A percentile compares a stretch with the other conserved stretches of the same genome.
phyloP scores from a whole-genome alignment of 1,139 yeast genomes.

The Hemisphaericaspora lyxosophila region DNA sequence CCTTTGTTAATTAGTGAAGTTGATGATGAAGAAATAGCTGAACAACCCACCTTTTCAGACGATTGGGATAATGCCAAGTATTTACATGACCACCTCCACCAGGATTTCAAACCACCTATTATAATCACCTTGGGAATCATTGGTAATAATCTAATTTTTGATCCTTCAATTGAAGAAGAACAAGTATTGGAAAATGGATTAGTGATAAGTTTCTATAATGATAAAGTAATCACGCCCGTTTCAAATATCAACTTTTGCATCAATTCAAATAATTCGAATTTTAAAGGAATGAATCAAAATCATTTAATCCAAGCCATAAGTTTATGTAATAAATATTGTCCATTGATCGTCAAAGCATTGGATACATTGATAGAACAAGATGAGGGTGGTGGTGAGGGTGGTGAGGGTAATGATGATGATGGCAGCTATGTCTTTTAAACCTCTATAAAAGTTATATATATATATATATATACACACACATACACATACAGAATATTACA shows the following conservation, averaged over 20 bases:
- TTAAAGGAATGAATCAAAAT: slow-evolving; percentile 36
- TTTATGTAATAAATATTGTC: slow-evolving; percentile 38
- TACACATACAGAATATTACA: neutral
- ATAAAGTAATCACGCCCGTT: slow-evolving; percentile 64
- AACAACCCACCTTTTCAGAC: slow-evolving; percentile 88
- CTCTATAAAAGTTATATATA: no score
- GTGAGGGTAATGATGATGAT: no score
- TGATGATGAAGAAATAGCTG: slow-evolving; percentile 64
- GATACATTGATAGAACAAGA: slow-evolving; percentile 43
- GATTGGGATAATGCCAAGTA: slow-evolving; percentile 67
- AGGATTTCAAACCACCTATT: slow-evolving; percentile 64
- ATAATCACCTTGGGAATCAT: slow-evolving; percentile 73
- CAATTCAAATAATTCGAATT: slow-evolving; percentile 41
- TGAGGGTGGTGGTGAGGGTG: slow-evolving; percentile 10
- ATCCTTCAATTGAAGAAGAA: slow-evolving; percentile 84
- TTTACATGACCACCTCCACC: slow-evolving; percentile 34
- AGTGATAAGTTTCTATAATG: slow-evolving; percentile 66
- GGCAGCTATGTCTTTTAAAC: no score
- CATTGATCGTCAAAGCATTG: slow-evolving; percentile 36
- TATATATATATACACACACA: slow-evolving; percentile 1
- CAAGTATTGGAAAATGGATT: slow-evolving; percentile 84
- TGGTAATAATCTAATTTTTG: slow-evolving; percentile 67
- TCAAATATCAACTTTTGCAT: slow-evolving; percentile 54
- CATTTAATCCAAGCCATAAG: slow-evolving; percentile 28
- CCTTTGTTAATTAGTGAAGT: slow-evolving; percentile 70